Evolutionary conservation across 495 filamentous ascomycete species (phyloP).

Genomic region (Cryomyces minteri): DNA sequence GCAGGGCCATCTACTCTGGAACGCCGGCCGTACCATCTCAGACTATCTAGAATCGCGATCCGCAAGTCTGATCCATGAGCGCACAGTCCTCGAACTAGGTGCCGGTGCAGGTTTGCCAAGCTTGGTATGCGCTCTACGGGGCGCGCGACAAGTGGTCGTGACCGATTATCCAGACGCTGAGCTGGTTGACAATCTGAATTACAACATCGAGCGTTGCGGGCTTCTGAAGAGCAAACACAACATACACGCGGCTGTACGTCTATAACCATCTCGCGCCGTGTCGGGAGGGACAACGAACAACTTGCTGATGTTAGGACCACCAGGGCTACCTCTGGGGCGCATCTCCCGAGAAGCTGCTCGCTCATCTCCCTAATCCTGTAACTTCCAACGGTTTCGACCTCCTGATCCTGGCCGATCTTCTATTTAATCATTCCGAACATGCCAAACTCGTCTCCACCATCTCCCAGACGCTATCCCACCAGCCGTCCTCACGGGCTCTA

Average conservation of each 20-base stretch:
- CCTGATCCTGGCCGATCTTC: conserved; percentile 68
- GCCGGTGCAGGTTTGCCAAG: conserved; percentile 76
- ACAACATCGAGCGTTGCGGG: conserved; percentile 41
- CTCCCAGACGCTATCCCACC: conserved; percentile 35
- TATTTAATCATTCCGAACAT: conserved; percentile 83
- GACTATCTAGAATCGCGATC: conserved; percentile 55
- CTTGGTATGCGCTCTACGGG: conserved; percentile 53
- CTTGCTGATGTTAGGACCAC: conserved; percentile 11
- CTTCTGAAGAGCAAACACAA: conserved; percentile 9
- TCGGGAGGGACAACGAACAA: neutral
- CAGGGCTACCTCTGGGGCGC: conserved; percentile 72
- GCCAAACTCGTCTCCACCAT: conserved; percentile 53
- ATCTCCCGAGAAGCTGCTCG: conserved; percentile 29
- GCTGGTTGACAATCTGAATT: conserved; percentile 52
- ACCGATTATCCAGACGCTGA: conserved; percentile 82
- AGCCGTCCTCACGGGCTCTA: conserved; percentile 39
- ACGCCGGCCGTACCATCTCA: conserved; percentile 58
- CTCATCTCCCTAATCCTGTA: conserved; percentile 21
- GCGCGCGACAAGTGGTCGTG: conserved; percentile 50
- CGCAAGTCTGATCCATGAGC: conserved; percentile 31
- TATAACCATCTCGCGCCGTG: neutral
- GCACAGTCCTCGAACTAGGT: conserved; percentile 70
- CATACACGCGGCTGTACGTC: conserved; percentile 6
- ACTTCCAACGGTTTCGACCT: conserved; percentile 43
- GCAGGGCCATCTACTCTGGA: conserved; percentile 79